A percentile compares a stretch with the other conserved stretches of the same genome.
These are phyloP conservation scores for Saprolegnia diclina DNA, from an alignment of 352 stramenopile species.

Conservation along the genomic window DNA sequence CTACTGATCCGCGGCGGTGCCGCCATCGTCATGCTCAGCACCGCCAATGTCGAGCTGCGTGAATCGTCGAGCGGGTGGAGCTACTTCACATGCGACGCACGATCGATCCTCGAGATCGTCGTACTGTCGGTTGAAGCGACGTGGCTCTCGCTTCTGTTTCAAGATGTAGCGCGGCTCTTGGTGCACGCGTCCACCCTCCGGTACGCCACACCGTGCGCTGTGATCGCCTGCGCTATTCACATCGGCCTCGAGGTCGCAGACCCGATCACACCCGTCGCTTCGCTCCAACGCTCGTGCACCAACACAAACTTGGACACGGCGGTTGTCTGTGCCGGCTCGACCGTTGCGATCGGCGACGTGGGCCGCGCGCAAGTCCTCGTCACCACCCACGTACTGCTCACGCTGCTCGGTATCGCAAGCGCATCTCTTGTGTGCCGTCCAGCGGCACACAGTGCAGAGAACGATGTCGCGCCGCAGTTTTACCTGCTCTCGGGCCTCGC, in stretches of 20 bases:
- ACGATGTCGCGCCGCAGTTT: background rate
- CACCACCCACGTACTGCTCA: background rate
- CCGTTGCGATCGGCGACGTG: background rate
- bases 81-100: no score
- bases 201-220: background rate
- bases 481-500: background rate
- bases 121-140: conserved; percentile 1
- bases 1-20: background rate
- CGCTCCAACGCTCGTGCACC: background rate
- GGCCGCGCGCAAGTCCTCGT: background rate
- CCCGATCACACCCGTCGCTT: background rate
- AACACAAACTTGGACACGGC: background rate
- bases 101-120: background rate
- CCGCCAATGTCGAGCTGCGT: background rate
- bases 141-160: conserved; percentile 7
- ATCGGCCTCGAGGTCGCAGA: background rate
- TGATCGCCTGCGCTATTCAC: background rate
- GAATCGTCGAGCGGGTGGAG: no score
- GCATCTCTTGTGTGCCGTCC: background rate
- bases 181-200: background rate
- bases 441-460: background rate
- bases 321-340: background rate
- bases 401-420: background rate
- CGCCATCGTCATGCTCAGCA: conserved; percentile 13
- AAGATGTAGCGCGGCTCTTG: background rate